These are phyloP conservation scores for Aspergillus sp. DNA, from an alignment of 2,329 filamentous ascomycete genomes.

Conservation along the genomic window DNA sequence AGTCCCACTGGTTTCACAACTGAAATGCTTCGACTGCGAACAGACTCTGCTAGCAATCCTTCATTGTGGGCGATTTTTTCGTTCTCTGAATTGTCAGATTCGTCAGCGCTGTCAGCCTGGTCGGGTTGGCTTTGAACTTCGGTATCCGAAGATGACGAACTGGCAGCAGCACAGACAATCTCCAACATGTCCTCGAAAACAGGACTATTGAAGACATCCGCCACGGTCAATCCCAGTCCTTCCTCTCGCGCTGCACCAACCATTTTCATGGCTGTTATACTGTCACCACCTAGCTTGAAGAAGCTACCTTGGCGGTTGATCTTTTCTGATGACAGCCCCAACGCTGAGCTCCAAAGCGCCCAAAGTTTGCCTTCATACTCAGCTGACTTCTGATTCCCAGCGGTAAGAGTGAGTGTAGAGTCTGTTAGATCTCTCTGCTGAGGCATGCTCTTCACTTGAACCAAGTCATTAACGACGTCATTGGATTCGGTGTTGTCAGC, in stretches of 20 bases:
- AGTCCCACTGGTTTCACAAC: constrained; percentile 18
- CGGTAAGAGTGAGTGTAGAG: constrained; percentile 27
- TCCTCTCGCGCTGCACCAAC: constrained; percentile 36
- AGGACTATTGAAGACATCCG: constrained; percentile 40
- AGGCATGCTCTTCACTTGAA: not conserved
- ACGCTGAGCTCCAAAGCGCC: constrained; percentile 33
- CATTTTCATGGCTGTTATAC: constrained; percentile 39
- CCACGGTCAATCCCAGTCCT: constrained; percentile 37
- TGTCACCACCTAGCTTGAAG: constrained; percentile 38
- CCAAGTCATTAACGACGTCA: not conserved
- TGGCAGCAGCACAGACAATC: constrained; percentile 19
- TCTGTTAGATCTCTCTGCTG: constrained; percentile 6
- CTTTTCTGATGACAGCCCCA: constrained; percentile 27
- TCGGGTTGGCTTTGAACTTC: constrained; percentile 11
- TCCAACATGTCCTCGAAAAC: constrained; percentile 36
- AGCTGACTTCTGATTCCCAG: constrained; percentile 19
- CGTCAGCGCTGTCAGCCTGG: too few relatives aligned
- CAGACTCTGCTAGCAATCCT: not conserved
- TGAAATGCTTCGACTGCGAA: constrained; percentile 15
- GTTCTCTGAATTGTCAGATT: not conserved
- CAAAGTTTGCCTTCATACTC: constrained; percentile 31
- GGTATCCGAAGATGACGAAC: constrained; percentile 10
- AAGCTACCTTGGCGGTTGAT: constrained; percentile 37
- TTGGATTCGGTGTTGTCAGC: constrained; percentile 4
- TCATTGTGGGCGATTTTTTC: constrained; percentile 6